phyloP scores from a whole-genome alignment of 163 green algal genomes.

The Chlorella variabilis region DNA sequence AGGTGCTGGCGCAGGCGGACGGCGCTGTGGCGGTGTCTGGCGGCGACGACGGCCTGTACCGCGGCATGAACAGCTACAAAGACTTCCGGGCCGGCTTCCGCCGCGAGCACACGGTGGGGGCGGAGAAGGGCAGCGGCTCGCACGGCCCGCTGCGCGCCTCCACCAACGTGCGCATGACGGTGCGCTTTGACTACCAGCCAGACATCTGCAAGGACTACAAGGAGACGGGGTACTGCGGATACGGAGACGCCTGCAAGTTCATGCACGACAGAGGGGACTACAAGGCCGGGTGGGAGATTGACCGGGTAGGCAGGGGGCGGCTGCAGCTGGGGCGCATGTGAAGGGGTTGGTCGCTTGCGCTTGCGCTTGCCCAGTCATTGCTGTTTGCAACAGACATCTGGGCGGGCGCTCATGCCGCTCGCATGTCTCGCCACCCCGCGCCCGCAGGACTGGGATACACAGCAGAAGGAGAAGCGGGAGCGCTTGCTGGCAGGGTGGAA shows the following conservation, averaged over 20 bases:
- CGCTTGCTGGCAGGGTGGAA: conserved; percentile 64
- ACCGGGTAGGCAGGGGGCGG: conserved; percentile 69
- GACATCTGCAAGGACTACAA: conserved; percentile 99
- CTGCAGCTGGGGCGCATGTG: background rate
- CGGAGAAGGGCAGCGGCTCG: conserved; percentile 68
- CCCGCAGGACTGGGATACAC: conserved; percentile 63
- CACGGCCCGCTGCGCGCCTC: conserved; percentile 92
- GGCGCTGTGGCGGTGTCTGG: conserved; percentile 39
- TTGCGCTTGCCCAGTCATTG: too few species aligned
- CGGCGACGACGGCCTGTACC: conserved; percentile 77
- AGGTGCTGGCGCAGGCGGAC: conserved; percentile 70
- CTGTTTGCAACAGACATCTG: too few species aligned
- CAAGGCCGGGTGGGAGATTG: conserved; percentile 96
- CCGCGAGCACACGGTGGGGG: conserved; percentile 70
- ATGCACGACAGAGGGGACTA: conserved; percentile 99
- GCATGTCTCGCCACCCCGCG: too few species aligned
- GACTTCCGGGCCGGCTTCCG: conserved; percentile 83
- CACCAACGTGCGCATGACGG: conserved; percentile 86
- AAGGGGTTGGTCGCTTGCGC: background rate
- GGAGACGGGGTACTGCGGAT: conserved; percentile 97
- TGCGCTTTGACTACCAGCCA: conserved; percentile 95
- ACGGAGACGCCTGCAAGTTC: conserved; percentile 99
- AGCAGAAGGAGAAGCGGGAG: conserved; percentile 82
- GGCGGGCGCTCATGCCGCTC: too few species aligned
- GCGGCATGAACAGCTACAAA: conserved; percentile 81